Conservation (phyloP, 2,329 filamentous ascomycete genomes). For the Exophiala mesophila region DNA sequence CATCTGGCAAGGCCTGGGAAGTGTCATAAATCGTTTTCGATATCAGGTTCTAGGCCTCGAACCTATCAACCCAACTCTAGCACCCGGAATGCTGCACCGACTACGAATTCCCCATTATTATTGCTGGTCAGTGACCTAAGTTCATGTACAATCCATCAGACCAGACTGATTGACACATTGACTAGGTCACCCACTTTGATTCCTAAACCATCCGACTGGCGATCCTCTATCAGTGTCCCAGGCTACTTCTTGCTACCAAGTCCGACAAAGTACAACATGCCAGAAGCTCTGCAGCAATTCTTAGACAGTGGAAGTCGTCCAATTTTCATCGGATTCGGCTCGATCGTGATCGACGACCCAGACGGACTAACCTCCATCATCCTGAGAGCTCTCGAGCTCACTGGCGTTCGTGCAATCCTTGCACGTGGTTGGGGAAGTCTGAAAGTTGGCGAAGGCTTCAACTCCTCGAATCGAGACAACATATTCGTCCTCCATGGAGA, state of each 20-base stretch:
- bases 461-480: slow-evolving; percentile 28
- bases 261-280: slow-evolving; percentile 35
- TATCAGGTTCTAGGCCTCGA: slow-evolving; percentile 37
- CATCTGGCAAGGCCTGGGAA: slow-evolving; percentile 47
- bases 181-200: slow-evolving; percentile 34
- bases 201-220: slow-evolving; percentile 39
- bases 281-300: slow-evolving; percentile 38
- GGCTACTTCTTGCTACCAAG: slow-evolving; percentile 43
- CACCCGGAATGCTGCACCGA: slow-evolving; percentile 32
- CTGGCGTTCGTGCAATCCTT: slow-evolving; percentile 49
- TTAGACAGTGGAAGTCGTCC: slow-evolving; percentile 44
- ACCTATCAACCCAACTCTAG: slow-evolving; percentile 33
- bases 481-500: slow-evolving; percentile 49
- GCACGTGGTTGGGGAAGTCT: slow-evolving; percentile 50
- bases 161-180: no score
- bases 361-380: slow-evolving; percentile 41
- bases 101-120: slow-evolving; percentile 42
- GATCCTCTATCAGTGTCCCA: slow-evolving; percentile 36
- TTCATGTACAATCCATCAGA: neutral
- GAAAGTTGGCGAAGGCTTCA: neutral
- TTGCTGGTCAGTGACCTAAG: slow-evolving; percentile 32
- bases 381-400: slow-evolving; percentile 42
- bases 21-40: slow-evolving; percentile 43
- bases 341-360: slow-evolving; percentile 51
- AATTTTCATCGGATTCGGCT: slow-evolving; percentile 54